Evolutionary conservation across 2,329 filamentous ascomycete genomes (phyloP).

Genomic region (Alternaria arborescens): DNA sequence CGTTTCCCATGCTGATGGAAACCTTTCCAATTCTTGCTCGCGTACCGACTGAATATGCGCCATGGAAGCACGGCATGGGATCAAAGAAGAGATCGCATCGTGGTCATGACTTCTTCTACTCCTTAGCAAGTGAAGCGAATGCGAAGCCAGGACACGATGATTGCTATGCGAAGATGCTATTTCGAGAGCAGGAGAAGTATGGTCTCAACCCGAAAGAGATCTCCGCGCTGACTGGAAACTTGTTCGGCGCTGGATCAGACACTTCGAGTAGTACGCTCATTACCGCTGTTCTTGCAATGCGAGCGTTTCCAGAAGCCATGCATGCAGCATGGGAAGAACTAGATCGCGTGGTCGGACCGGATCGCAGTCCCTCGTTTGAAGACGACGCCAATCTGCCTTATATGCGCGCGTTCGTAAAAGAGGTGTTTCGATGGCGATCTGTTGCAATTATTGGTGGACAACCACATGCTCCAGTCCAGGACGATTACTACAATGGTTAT

Average conservation of each 20-base stretch:
- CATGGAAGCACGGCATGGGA: slow-evolving; percentile 49
- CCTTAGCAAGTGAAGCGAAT: slow-evolving; percentile 43
- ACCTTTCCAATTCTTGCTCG: slow-evolving; percentile 63
- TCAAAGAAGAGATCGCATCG: slow-evolving; percentile 35
- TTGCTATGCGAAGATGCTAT: slow-evolving; percentile 52
- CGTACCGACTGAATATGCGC: slow-evolving; percentile 60
- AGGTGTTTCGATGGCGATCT: slow-evolving; percentile 47
- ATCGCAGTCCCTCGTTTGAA: slow-evolving; percentile 47
- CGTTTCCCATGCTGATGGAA: slow-evolving; percentile 67
- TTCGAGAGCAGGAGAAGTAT: slow-evolving; percentile 48
- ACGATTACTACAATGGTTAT: slow-evolving; percentile 51
- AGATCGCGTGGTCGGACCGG: slow-evolving; percentile 42
- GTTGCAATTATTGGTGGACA: slow-evolving; percentile 49
- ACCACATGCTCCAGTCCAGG: slow-evolving; percentile 46
- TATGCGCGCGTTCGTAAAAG: slow-evolving; percentile 52
- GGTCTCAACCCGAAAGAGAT: slow-evolving; percentile 42
- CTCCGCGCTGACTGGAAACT: slow-evolving; percentile 42
- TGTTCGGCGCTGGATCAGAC: slow-evolving; percentile 47
- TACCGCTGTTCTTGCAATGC: slow-evolving; percentile 46
- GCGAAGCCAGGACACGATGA: slow-evolving; percentile 43
- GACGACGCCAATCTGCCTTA: slow-evolving; percentile 45
- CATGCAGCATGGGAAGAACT: slow-evolving; percentile 45
- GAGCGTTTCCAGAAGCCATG: slow-evolving; percentile 44
- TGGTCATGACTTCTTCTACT: slow-evolving; percentile 48
- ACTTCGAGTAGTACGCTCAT: slow-evolving; percentile 48